phyloP scores from a whole-genome alignment of 768 basidiomycete genomes.

The Russula abietina region DNA sequence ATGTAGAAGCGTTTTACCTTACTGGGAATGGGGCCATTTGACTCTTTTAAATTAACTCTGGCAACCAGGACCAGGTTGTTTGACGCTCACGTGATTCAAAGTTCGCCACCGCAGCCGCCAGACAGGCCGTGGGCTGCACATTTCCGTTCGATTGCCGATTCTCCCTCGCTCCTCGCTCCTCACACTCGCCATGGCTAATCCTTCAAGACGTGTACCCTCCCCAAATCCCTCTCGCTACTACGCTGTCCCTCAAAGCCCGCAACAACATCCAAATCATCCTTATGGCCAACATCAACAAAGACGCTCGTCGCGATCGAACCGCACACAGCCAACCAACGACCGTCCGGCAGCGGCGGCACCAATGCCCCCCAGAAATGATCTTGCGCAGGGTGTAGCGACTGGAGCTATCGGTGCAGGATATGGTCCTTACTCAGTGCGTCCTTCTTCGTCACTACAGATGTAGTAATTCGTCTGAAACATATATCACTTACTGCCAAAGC shows the following conservation, averaged over 20 bases:
- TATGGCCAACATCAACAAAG: slow-evolving; percentile 11
- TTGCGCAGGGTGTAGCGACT: slow-evolving; percentile 72
- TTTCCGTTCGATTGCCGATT: neutral
- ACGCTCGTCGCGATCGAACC: slow-evolving; percentile 22
- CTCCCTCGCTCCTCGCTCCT: neutral
- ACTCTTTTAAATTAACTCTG: no score
- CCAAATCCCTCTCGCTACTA: slow-evolving; percentile 48
- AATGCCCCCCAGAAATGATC: slow-evolving; percentile 40
- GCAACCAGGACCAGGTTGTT: neutral
- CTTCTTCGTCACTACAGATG: neutral
- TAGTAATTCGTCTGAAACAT: neutral
- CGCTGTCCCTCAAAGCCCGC: slow-evolving; percentile 58
- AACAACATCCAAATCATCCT: slow-evolving; percentile 13
- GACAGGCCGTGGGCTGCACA: neutral
- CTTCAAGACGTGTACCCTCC: slow-evolving; percentile 19
- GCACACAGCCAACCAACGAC: slow-evolving; percentile 21
- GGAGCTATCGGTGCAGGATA: slow-evolving; percentile 75
- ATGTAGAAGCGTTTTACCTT: no score
- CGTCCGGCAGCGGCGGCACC: slow-evolving; percentile 11
- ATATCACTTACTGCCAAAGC: slow-evolving; percentile 30
- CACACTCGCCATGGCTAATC: slow-evolving; percentile 20
- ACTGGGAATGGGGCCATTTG: neutral
- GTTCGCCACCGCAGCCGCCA: neutral
- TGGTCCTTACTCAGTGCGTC: slow-evolving; percentile 76
- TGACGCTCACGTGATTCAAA: neutral